Conservation (phyloP, 768 basidiomycete species). For the Multifurca ochricompacta region DNA sequence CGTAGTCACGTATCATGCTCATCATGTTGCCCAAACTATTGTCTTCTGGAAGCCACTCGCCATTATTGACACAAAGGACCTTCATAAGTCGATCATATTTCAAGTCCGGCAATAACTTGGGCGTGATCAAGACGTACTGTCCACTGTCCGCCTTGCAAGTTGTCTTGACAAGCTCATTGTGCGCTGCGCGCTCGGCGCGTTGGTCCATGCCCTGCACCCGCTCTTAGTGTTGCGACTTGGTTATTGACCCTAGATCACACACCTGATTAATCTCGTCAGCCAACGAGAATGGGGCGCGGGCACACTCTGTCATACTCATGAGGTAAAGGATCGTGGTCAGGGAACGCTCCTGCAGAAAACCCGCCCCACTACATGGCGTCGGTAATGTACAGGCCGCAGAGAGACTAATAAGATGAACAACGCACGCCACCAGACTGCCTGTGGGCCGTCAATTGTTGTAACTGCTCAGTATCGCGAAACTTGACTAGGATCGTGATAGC, state of each 20-base stretch:
- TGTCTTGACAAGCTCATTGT: slow-evolving; percentile 91
- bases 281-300: slow-evolving; percentile 91
- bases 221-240: background rate
- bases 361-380: slow-evolving; percentile 1
- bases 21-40: slow-evolving; percentile 62
- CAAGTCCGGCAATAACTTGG: slow-evolving; percentile 85
- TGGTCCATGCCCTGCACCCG: slow-evolving; percentile 82
- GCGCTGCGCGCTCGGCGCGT: slow-evolving; percentile 87
- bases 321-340: slow-evolving; percentile 94
- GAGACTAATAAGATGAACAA: slow-evolving; percentile 22
- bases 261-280: slow-evolving; percentile 99
- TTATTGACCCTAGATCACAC: slow-evolving; percentile 15
- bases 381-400: background rate
- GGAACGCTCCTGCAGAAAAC: slow-evolving; percentile 78
- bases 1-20: slow-evolving; percentile 26
- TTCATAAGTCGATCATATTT: slow-evolving; percentile 89
- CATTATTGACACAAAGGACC: slow-evolving; percentile 91
- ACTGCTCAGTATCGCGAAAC: slow-evolving; percentile 84
- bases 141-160: slow-evolving; percentile 85
- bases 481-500: slow-evolving; percentile 94
- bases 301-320: slow-evolving; percentile 90
- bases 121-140: slow-evolving; percentile 99
- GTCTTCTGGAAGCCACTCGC: slow-evolving; percentile 82
- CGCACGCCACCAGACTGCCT: slow-evolving; percentile 94
- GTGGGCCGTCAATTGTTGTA: slow-evolving; percentile 79